Evolutionary conservation across 768 basidiomycete genomes (phyloP).

Genomic region (Sporobolomyces phaffii): DNA sequence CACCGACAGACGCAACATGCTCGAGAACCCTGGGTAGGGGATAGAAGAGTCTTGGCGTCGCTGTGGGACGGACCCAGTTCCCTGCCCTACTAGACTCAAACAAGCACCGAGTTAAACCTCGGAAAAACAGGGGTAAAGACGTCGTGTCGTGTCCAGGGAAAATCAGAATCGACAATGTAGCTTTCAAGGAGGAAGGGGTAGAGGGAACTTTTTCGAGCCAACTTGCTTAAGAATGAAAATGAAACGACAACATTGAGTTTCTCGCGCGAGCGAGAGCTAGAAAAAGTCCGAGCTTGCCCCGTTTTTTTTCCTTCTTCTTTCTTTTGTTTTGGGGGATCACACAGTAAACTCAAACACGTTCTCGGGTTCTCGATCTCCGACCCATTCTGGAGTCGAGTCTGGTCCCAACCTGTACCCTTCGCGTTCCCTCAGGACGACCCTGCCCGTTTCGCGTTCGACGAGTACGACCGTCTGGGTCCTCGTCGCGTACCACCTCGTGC

Average conservation of each 20-base stretch:
- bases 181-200: too few species aligned
- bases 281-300: too few species aligned
- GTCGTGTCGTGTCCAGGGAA: too few species aligned
- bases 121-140: too few species aligned
- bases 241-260: too few species aligned
- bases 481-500: constrained; percentile 38
- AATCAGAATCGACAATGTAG: too few species aligned
- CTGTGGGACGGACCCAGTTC: constrained; percentile 16
- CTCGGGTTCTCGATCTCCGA: constrained; percentile 9
- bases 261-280: too few species aligned
- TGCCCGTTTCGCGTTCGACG: constrained; percentile 21
- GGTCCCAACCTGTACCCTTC: constrained; percentile 26
- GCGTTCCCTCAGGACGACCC: constrained; percentile 29
- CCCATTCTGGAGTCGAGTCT: constrained; percentile 30
- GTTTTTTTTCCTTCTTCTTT: too few species aligned
- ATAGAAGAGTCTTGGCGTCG: constrained; percentile 9
- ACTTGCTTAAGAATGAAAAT: too few species aligned
- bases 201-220: too few species aligned
- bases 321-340: too few species aligned
- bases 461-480: constrained; percentile 39
- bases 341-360: constrained; percentile 3
- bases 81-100: background rate
- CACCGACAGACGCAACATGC: constrained; percentile 6
- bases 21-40: constrained; percentile 19
- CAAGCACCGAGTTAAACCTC: too few species aligned